Evolutionary conservation across 2,329 filamentous ascomycete species (phyloP).

Genomic region (Aspergillus sojae): DNA sequence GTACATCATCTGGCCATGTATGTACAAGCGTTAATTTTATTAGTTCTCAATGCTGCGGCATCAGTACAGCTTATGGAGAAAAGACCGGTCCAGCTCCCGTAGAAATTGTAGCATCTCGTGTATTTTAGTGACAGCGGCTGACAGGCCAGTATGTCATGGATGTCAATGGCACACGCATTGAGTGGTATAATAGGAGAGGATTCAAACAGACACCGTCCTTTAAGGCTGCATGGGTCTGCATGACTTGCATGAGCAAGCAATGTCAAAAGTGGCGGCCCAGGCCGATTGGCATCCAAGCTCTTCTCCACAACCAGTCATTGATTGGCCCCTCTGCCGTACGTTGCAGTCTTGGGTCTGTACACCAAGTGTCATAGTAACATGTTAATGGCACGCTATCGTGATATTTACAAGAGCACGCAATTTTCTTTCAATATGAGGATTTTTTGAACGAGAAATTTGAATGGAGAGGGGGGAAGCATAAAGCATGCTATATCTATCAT

Average conservation of each 20-base stretch:
- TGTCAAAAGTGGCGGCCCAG: neutral
- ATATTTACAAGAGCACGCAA: constrained; percentile 7
- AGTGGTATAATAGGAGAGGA: neutral
- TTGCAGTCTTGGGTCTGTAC: neutral
- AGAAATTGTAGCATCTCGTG: neutral
- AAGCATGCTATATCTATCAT: neutral
- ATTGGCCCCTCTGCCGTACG: neutral
- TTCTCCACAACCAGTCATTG: constrained; percentile 6
- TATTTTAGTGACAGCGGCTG: neutral
- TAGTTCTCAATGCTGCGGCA: neutral
- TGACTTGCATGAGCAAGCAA: neutral
- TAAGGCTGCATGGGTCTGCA: neutral
- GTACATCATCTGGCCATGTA: constrained; percentile 7
- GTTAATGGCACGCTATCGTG: constrained; percentile 1
- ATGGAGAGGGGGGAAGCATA: neutral
- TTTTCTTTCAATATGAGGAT: constrained; percentile 4
- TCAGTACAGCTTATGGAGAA: neutral
- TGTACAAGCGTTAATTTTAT: constrained; percentile 2
- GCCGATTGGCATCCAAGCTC: neutral
- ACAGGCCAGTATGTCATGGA: neutral
- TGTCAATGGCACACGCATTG: neutral
- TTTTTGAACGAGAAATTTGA: neutral
- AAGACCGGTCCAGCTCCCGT: neutral
- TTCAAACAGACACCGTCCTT: neutral
- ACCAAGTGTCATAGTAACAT: neutral